Evolutionary conservation across 352 stramenopile species (phyloP), one percentile per base, ranked within the genome.

Genomic region (Phytophthora vignae): DNA sequence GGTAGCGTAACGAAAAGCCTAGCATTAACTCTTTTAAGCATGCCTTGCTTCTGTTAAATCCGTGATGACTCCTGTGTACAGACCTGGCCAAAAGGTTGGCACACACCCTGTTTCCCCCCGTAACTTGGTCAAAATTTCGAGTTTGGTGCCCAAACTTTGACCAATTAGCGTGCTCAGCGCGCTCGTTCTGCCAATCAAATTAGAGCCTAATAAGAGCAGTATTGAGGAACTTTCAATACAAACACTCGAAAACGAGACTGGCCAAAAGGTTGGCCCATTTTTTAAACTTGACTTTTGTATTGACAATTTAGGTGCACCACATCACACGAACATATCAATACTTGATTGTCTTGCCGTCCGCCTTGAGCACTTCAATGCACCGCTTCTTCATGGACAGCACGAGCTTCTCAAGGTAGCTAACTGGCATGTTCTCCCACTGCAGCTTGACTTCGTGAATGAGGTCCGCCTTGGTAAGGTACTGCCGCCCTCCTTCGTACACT

Each of bases 371-470:
- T 40, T 67, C 48, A 40, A 67, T 44, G 48, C 48, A 67, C 3
- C 33, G 31, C 42, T 57, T 63, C 40, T 54, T 64, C 63, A 59
- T 67, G 36, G 50, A 67, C 19, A 60, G n/a, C 15, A 67, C 38
- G 8, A 67, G 50, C 38, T 54, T 67, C n/a, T 60, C 60, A 1
- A 67, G 50, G 22, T 67, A 67, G 25, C 36, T 46, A 10, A 49
- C 36, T 6, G 50, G 25, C 50, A 60, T 48, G 4, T 42, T 15
- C 36, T 60, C 38, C 60, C 50, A 67, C 4, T 60, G 49, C 14
- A 6, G 19, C 38, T 67, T 60, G 22, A n/a, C n/a, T n/a, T n/a
- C n/a, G n/a, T n/a, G n/a, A n/a, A n/a, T n/a, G n/a, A n/a, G n/a
- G n/a, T n/a, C n/a, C n/a, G n/a, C n/a, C n/a, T n/a, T n/a, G n/a